Evolutionary conservation across 257 asterid genomes (phyloP).

Genomic region (Nicotiana otophora): DNA sequence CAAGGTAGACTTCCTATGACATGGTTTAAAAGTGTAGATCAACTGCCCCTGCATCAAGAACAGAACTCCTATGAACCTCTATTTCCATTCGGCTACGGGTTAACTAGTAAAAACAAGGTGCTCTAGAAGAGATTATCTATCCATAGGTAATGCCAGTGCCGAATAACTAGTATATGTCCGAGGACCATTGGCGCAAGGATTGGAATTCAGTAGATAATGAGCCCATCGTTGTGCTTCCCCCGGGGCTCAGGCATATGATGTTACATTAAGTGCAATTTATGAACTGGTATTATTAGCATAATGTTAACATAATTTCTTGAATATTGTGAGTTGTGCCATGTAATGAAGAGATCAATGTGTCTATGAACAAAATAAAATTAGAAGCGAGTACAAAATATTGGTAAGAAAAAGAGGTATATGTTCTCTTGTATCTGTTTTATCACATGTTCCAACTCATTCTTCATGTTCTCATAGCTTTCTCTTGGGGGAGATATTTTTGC

Average conservation of each 20-base stretch:
- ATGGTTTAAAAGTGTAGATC: conserved; percentile 70
- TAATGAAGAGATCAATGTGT: neutral
- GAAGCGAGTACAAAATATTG: too few relatives aligned
- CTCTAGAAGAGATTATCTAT: conserved; percentile 13
- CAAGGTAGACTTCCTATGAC: conserved; percentile 72
- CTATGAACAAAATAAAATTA: neutral
- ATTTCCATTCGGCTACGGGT: conserved; percentile 62
- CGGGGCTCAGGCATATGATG: neutral
- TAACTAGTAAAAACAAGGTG: conserved; percentile 42
- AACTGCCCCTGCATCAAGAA: conserved; percentile 49
- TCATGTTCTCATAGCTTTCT: neutral
- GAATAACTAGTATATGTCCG: too few relatives aligned
- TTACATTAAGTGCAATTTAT: neutral
- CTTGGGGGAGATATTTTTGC: neutral
- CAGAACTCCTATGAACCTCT: conserved; percentile 52
- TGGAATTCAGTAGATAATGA: too few relatives aligned
- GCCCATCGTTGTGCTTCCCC: neutral
- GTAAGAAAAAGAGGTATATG: too few relatives aligned
- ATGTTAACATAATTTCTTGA: neutral
- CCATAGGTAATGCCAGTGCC: too few relatives aligned
- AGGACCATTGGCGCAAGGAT: too few relatives aligned
- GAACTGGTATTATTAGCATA: neutral
- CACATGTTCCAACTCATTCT: neutral
- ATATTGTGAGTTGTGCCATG: neutral
- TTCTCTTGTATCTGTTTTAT: neutral